Evolutionary conservation across 1,284 basidiomycete species (phyloP).

Genomic region (Trichosporon sp.): DNA sequence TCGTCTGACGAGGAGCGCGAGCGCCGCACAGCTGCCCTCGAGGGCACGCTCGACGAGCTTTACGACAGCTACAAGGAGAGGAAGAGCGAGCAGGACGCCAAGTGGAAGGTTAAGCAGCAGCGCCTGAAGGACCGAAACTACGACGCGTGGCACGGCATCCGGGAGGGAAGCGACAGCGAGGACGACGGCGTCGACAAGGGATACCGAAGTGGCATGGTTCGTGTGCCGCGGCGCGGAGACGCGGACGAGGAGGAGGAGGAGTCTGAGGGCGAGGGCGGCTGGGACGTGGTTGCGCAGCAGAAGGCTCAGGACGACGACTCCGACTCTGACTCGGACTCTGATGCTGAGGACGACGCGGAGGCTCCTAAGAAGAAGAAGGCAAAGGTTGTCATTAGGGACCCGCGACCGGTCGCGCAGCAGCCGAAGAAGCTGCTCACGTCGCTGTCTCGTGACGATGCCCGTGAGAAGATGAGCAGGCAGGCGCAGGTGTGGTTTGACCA

Average conservation of each 20-base stretch:
- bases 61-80: constrained; percentile 84
- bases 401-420: constrained; percentile 33
- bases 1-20: constrained; percentile 69
- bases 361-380: constrained; percentile 18
- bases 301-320: constrained; percentile 59
- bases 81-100: constrained; percentile 77
- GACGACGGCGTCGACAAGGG: constrained; percentile 47
- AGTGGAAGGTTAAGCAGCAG: constrained; percentile 80
- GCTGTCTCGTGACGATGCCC: constrained; percentile 33
- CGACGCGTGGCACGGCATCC: constrained; percentile 70
- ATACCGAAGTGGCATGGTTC: constrained; percentile 25
- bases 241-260: constrained; percentile 56
- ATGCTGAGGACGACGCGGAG: constrained; percentile 23
- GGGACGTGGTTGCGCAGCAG: constrained; percentile 61
- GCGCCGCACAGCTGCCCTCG: constrained; percentile 60
- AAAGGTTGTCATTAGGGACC: constrained; percentile 10
- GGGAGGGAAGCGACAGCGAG: constrained; percentile 37
- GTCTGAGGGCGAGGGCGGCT: constrained; percentile 60
- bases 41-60: constrained; percentile 77
- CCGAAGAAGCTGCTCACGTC: constrained; percentile 42
- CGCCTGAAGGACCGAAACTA: constrained; percentile 66
- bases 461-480: constrained; percentile 50
- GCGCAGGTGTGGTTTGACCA: constrained; percentile 91
- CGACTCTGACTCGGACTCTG: constrained; percentile 37
- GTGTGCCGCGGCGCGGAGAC: constrained; percentile 28